Evolutionary conservation across 495 filamentous ascomycete species (phyloP), one percentile per base, ranked within the genome.

Genomic region (Penicillium goetzii): DNA sequence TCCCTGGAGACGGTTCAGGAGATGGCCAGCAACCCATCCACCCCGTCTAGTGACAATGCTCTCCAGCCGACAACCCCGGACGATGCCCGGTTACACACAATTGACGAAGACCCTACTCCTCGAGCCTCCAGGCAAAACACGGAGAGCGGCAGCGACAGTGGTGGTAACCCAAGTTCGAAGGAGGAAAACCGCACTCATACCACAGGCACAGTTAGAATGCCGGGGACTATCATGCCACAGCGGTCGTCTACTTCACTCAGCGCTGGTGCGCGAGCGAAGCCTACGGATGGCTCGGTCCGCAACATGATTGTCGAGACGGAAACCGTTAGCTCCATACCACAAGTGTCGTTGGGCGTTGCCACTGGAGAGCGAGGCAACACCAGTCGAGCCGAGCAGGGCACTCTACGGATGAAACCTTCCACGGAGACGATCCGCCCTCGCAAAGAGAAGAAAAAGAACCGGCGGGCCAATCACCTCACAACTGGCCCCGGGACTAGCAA

Each of bases 271-370:
- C 83, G 83, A 47, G 79, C 84, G 36, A 86, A 92, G 77, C 81
- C 84, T 33, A 72, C 84, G 43, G 93, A 97, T 71, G 88, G 86
- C 11, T 89, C 92, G 15, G 85, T 91, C 33, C 88, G 89, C 68
- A 96, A 92, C 66, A 99, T 99, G 95, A 97, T 91, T 40, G 94
- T 99, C 14, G 95, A 99, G 77, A 98, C 95, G 4, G 95, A 99
- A 79, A 96, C 92, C 5, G 96, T 99, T 53, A 90, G 85, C 36
- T 94, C 95, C 17, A 91, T 97, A 36, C 92, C 92, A 7, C 94
- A 96, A 69, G 87, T 96, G n/a, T 89, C 91, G 14, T 75, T 96
- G 33, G 88, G 88, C 26, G 84, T 89, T 28, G 89, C 83, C 15
- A 79, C 85, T 6, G 86, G 86, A 26, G 85, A 89, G 43, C 86